These are phyloP conservation scores for Fusarium sp. DNA, from an alignment of 2,329 filamentous ascomycete genomes.

Conservation along the genomic window DNA sequence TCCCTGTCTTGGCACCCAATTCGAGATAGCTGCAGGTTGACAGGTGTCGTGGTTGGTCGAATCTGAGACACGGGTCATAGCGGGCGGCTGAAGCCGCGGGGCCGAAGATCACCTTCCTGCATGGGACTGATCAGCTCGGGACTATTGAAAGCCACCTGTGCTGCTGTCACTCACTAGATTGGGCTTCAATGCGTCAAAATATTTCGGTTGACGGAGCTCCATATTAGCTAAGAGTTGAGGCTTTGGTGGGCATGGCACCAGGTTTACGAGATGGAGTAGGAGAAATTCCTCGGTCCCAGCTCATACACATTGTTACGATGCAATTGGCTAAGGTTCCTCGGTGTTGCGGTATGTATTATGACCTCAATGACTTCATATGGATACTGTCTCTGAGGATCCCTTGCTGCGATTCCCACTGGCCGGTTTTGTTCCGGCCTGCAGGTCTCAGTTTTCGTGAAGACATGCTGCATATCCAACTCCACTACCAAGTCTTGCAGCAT, in stretches of 20 bases:
- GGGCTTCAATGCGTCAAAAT: background rate
- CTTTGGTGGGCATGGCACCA: accelerated
- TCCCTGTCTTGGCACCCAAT: background rate
- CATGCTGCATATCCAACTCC: background rate
- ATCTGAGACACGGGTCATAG: slow-evolving; percentile 15
- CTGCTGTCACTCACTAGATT: background rate
- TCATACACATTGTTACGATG: background rate
- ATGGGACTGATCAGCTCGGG: background rate
- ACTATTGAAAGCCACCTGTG: background rate
- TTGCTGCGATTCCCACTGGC: background rate
- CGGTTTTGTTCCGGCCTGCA: background rate
- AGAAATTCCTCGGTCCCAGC: background rate
- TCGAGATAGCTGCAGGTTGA: background rate
- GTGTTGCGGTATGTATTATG: background rate
- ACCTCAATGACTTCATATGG: slow-evolving; percentile 3
- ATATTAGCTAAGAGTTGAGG: accelerated
- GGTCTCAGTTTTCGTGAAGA: background rate
- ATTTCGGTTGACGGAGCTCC: too few species aligned
- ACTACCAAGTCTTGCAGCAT: background rate
- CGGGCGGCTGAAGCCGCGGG: background rate
- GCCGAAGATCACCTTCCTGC: background rate
- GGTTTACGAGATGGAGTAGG: background rate
- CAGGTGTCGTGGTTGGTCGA: background rate
- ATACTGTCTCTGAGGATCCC: background rate
- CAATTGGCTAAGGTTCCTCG: background rate